These are phyloP conservation scores for Teratosphaeria viscida DNA, from an alignment of 2,329 filamentous ascomycete species.

Conservation along the genomic window DNA sequence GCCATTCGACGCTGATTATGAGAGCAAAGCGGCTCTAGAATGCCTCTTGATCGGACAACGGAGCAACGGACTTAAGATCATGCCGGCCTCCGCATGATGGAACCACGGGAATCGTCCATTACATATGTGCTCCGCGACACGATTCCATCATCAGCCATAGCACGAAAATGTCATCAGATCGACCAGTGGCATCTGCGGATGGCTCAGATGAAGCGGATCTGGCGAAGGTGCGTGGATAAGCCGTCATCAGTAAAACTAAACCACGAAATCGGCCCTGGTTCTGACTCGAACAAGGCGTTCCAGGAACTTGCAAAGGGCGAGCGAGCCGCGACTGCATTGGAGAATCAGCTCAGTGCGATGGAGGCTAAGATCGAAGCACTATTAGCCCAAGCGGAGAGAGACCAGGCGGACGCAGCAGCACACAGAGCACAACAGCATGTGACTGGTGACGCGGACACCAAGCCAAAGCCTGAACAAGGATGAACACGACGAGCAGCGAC, in stretches of 20 bases:
- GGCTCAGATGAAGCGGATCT: slow-evolving; percentile 16
- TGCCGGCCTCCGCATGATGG: background rate
- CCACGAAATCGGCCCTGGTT: background rate
- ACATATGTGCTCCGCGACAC: background rate
- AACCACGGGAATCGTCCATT: background rate
- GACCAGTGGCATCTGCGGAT: slow-evolving; percentile 10
- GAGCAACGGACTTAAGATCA: background rate
- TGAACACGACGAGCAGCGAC: background rate
- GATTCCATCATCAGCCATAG: background rate
- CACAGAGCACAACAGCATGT: background rate
- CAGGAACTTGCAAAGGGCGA: slow-evolving; percentile 45
- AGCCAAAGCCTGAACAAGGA: background rate
- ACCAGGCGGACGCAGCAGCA: slow-evolving; percentile 22
- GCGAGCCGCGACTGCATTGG: slow-evolving; percentile 43
- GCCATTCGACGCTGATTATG: background rate
- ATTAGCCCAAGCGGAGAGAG: slow-evolving; percentile 38
- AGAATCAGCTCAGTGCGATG: slow-evolving; percentile 43
- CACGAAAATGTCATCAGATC: slow-evolving; percentile 12
- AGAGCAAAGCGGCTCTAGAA: background rate
- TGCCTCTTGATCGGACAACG: background rate
- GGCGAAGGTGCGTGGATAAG: slow-evolving; percentile 12
- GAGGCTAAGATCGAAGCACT: slow-evolving; percentile 47
- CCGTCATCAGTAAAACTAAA: background rate
- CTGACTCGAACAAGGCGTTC: slow-evolving; percentile 31
- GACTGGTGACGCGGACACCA: background rate